Evolutionary conservation across 1,284 basidiomycete genomes (phyloP).

Genomic region (Boletus sp.): DNA sequence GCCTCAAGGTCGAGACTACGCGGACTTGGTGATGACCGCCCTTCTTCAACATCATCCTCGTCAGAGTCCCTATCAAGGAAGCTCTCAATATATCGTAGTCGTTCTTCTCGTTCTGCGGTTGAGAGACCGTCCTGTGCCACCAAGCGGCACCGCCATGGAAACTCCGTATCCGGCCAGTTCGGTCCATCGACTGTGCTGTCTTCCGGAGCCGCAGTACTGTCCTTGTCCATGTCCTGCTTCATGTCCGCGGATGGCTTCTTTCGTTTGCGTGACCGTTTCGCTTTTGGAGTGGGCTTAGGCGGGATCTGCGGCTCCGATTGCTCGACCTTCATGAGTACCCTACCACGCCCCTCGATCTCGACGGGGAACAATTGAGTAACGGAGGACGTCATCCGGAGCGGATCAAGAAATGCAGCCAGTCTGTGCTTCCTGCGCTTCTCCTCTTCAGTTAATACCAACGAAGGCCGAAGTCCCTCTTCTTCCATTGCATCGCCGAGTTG

Average conservation of each 20-base stretch:
- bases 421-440: conserved; percentile 66
- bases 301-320: conserved; percentile 36
- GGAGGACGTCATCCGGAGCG: conserved; percentile 26
- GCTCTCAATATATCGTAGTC: conserved; percentile 40
- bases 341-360: conserved; percentile 65
- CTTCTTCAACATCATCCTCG: conserved; percentile 37
- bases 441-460: conserved; percentile 52
- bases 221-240: conserved; percentile 22
- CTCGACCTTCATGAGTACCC: conserved; percentile 60
- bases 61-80: conserved; percentile 44
- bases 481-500: conserved; percentile 41
- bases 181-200: conserved; percentile 44
- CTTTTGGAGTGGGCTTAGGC: conserved; percentile 39
- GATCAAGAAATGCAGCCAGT: conserved; percentile 59
- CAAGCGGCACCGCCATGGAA: conserved; percentile 70
- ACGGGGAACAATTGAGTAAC: conserved; percentile 52
- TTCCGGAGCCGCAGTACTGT: conserved; percentile 13
- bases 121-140: conserved; percentile 55
- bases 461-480: conserved; percentile 39
- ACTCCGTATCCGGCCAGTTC: conserved; percentile 75
- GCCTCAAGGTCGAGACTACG: conserved; percentile 25
- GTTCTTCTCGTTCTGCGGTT: conserved; percentile 59
- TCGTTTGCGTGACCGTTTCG: conserved; percentile 40
- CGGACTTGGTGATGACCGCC: conserved; percentile 12
- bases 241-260: conserved; percentile 34